A percentile compares a stretch with the other conserved stretches of the same genome.
phyloP scores from a whole-genome alignment of 768 basidiomycete genomes.

The Butyriboletus loyo region DNA sequence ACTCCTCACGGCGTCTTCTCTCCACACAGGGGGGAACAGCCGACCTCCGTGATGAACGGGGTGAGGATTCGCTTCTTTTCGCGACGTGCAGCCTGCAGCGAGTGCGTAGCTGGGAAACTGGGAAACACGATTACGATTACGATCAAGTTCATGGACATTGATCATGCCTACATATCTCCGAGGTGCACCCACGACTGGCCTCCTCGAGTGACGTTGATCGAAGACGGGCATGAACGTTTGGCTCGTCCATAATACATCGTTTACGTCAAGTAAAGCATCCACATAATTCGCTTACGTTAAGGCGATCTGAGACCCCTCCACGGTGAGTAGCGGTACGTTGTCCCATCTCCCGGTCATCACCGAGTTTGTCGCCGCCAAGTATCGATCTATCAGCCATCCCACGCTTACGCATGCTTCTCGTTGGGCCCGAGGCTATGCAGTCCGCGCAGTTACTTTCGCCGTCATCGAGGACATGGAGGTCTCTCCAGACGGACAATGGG shows the following conservation, averaged over 20 bases:
- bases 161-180: constrained; percentile 11
- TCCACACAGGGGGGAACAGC: constrained; percentile 18
- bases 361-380: constrained; percentile 47
- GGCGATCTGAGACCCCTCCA: constrained; percentile 44
- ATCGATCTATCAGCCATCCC: constrained; percentile 45
- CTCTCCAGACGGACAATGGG: constrained; percentile 52
- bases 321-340: constrained; percentile 12
- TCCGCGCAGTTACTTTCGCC: too few species aligned
- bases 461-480: too few species aligned
- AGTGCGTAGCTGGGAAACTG: constrained; percentile 18
- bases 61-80: constrained; percentile 49
- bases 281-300: constrained; percentile 55
- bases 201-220: constrained; percentile 12
- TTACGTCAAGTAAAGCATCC: constrained; percentile 51
- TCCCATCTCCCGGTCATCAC: constrained; percentile 34
- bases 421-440: constrained; percentile 44
- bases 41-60: constrained; percentile 22
- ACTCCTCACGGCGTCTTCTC: constrained; percentile 16
- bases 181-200: constrained; percentile 4
- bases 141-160: constrained; percentile 3
- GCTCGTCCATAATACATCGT: constrained; percentile 13
- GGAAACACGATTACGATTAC: too few species aligned
- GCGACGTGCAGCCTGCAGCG: constrained; percentile 55
- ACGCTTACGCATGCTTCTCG: constrained; percentile 48
- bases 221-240: constrained; percentile 7